Percentiles rank a stretch among this genome's conserved stretches.
These are phyloP conservation scores for Sindora glabra DNA, from an alignment of 306 rosid species.

Conservation along the genomic window DNA sequence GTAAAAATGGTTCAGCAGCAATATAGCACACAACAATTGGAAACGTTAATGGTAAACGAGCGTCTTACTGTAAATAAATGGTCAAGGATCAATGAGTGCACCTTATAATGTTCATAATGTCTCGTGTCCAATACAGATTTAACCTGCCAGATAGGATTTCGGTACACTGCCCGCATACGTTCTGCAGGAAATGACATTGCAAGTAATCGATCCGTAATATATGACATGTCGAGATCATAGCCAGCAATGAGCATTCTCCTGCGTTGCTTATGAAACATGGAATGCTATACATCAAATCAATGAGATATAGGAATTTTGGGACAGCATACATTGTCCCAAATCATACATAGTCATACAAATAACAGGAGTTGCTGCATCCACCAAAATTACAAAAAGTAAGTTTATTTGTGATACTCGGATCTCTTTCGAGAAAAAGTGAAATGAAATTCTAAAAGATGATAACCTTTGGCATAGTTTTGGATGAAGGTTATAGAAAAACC, in stretches of 20 bases:
- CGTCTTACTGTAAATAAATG: too few relatives aligned
- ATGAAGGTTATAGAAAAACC: too few relatives aligned
- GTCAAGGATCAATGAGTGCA: slow-evolving; percentile 15
- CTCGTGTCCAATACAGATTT: slow-evolving; percentile 87
- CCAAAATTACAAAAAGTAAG: too few relatives aligned
- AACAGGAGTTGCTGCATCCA: too few relatives aligned
- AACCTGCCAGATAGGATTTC: slow-evolving; percentile 98
- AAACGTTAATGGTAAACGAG: too few relatives aligned
- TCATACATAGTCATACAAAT: too few relatives aligned
- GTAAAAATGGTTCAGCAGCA: slow-evolving; percentile 1
- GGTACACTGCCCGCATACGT: slow-evolving; percentile 82
- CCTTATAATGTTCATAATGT: slow-evolving; percentile 81
- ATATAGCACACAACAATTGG: background rate
- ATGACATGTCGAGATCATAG: slow-evolving; percentile 98
- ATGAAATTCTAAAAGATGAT: too few relatives aligned
- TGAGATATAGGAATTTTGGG: slow-evolving; percentile 43
- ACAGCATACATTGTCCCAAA: too few relatives aligned
- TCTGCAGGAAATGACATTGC: slow-evolving; percentile 98
- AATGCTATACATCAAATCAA: slow-evolving; percentile 56
- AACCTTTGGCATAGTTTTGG: too few relatives aligned
- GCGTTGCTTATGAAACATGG: slow-evolving; percentile 81
- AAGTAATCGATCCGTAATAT: slow-evolving; percentile 67
- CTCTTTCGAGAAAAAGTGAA: too few relatives aligned
- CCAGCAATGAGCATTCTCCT: slow-evolving; percentile 90
- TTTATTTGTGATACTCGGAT: too few relatives aligned